Evolutionary conservation across 2,329 filamentous ascomycete species (phyloP), one percentile per base, ranked within the genome.

Genomic region (Alternaria consortialis): DNA sequence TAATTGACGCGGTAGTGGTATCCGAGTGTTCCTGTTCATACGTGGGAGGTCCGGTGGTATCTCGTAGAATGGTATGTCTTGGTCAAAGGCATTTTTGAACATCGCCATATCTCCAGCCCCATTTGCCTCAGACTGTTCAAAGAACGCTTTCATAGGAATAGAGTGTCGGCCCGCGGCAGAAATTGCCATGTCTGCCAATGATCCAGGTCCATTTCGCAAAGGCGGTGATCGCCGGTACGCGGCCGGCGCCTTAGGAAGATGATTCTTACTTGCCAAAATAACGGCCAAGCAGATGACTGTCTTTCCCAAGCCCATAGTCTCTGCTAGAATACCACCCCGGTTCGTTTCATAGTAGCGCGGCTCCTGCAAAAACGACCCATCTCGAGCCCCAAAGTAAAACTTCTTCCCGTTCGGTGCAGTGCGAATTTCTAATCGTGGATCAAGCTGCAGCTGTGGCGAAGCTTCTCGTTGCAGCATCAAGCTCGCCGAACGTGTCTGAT

Each of bases 381-480:
- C 85, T 44, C 89, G 85, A 5, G 86, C 82, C 63, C 94, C 90
- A 66, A 90, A 90, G 73, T 91, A 97, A 81, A 89, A 97, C 0
- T 71, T 68, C 1, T 79, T 74, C 0, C 88, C 90, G 4, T 84
- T 79, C 31, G 91, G 91, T 51, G 91, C 89, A 2, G 73, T 71
- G 1, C 87, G 81, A 5, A 79, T 68, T 52, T 88, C 84, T 2
- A 97, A 80, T 5, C 94, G 86, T 9, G 94, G 92, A 76, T 97
- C 94, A 8, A 93, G 79, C 6, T 87, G 81, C 29, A 86, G 82
- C 5, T 84, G 83, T 0, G 91, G 88, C 23, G 88, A 84, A 6
- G 85, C 79, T 77, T 98, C 94, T 54, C 90, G 88, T 74, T 95
- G 90, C 17, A 97, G 80, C 93, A 98, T 97, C 29, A 90, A 76